phyloP scores from a whole-genome alignment of 2,329 filamentous ascomycete species.

The Stagonosporopsis rhizophila region DNA sequence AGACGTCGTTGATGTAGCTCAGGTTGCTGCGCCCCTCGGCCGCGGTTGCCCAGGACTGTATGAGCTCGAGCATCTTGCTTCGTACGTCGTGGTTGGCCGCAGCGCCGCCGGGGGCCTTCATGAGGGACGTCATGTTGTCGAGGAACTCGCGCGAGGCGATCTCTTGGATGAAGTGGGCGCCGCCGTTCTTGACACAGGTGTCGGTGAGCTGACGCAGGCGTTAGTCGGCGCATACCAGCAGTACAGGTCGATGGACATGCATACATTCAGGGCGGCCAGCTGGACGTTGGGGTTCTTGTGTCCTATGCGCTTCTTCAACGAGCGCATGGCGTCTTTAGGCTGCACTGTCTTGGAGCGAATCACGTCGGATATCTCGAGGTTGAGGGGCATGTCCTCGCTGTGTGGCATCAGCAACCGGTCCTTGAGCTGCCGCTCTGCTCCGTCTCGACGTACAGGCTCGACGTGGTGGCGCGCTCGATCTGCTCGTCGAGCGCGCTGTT shows the following conservation, averaged over 20 bases:
- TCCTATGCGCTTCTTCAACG: constrained; percentile 89
- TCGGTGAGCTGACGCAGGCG: constrained; percentile 74
- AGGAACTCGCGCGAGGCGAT: constrained; percentile 98
- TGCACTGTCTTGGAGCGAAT: constrained; percentile 97
- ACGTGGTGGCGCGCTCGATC: constrained; percentile 92
- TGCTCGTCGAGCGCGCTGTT: constrained; percentile 95
- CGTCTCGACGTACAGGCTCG: constrained; percentile 73
- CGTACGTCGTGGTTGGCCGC: constrained; percentile 86
- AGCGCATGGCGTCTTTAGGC: constrained; percentile 97
- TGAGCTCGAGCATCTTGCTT: constrained; percentile 87
- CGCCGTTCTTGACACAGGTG: constrained; percentile 98
- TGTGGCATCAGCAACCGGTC: constrained; percentile 17
- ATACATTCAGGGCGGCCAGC: constrained; percentile 88
- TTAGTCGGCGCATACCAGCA: constrained; percentile 15
- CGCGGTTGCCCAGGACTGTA: constrained; percentile 91
- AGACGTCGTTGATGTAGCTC: constrained; percentile 87
- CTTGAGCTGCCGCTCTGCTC: not conserved
- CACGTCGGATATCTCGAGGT: constrained; percentile 96
- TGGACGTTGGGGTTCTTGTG: constrained; percentile 98
- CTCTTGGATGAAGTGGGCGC: constrained; percentile 91
- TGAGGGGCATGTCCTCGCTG: constrained; percentile 95
- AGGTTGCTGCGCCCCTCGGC: constrained; percentile 85
- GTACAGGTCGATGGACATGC: constrained; percentile 31
- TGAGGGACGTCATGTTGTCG: constrained; percentile 91
- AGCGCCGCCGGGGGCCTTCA: constrained; percentile 77